Conservation (phyloP, 2,329 filamentous ascomycete genomes). For the Phialocephala sp. region DNA sequence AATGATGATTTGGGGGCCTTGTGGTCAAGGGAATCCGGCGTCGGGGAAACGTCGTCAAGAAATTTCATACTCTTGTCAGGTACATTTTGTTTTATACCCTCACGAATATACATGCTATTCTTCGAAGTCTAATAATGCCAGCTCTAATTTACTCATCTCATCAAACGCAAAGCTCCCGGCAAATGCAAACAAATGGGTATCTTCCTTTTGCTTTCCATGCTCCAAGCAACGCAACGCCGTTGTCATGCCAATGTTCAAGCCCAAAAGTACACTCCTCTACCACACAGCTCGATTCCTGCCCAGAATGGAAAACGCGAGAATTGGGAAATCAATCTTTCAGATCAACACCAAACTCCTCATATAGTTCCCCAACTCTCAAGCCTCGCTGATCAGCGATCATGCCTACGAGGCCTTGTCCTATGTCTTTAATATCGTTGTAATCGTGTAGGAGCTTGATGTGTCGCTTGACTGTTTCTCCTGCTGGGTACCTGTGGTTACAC, state of each 20-base stretch:
- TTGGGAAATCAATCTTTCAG: constrained; percentile 36
- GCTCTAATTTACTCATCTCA: neutral
- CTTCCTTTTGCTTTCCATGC: constrained; percentile 14
- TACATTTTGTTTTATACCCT: constrained; percentile 5
- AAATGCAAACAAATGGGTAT: constrained; percentile 35
- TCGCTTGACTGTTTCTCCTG: constrained; percentile 58
- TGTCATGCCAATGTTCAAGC: constrained; percentile 1
- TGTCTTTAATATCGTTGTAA: constrained; percentile 75
- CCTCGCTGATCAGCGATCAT: constrained; percentile 70
- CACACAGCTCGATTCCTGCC: neutral
- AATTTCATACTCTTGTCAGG: neutral
- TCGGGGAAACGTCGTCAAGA: neutral
- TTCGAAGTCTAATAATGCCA: neutral
- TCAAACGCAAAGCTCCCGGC: neutral
- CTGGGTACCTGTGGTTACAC: constrained; percentile 28
- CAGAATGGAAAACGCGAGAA: neutral
- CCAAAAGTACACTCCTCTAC: neutral
- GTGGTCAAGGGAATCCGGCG: neutral
- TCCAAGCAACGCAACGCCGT: constrained; percentile 17
- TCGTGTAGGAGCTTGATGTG: constrained; percentile 70
- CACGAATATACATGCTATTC: neutral
- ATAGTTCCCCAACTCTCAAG: constrained; percentile 46
- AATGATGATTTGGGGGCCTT: neutral
- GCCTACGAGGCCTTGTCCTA: constrained; percentile 69
- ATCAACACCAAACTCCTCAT: constrained; percentile 44